Percentiles rank a stretch among this genome's conserved stretches.
Conservation (phyloP, 306 rosid genomes). For the Prunus mira region DNA sequence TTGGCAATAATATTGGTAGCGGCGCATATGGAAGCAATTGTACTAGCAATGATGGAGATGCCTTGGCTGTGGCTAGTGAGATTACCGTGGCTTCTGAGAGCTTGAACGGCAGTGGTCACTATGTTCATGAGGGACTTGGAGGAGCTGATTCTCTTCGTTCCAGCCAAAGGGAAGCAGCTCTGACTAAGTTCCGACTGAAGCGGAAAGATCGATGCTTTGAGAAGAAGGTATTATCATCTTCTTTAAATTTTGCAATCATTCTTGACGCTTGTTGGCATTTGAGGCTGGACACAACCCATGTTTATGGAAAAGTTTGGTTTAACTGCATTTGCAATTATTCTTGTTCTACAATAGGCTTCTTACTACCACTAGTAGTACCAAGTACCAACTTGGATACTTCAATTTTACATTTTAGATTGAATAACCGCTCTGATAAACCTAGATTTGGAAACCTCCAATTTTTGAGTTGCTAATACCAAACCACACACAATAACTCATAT, state of each 20-base stretch:
- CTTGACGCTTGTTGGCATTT: neutral
- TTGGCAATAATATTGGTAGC: conserved; percentile 22
- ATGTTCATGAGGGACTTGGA: conserved; percentile 32
- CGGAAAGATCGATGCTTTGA: conserved; percentile 63
- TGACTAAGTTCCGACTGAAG: conserved; percentile 62
- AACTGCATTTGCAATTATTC: neutral
- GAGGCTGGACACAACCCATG: neutral
- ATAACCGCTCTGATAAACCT: no score
- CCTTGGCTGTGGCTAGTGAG: conserved; percentile 23
- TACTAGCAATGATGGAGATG: conserved; percentile 44
- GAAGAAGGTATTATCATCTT: conserved; percentile 57
- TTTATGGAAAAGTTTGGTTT: neutral
- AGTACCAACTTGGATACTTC: neutral
- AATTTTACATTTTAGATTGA: neutral
- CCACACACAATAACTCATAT: neutral
- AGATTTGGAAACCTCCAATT: neutral
- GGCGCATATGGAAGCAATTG: conserved; percentile 37
- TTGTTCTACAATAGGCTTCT: neutral
- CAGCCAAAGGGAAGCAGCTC: conserved; percentile 73
- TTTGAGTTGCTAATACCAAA: neutral
- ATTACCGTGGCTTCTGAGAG: conserved; percentile 25
- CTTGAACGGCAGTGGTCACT: conserved; percentile 23
- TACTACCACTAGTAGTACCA: neutral
- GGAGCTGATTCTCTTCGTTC: conserved; percentile 33
- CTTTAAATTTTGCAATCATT: neutral